Conservation (phyloP, 495 filamentous ascomycete species). For the Staphylotrichum tortipilum region DNA sequence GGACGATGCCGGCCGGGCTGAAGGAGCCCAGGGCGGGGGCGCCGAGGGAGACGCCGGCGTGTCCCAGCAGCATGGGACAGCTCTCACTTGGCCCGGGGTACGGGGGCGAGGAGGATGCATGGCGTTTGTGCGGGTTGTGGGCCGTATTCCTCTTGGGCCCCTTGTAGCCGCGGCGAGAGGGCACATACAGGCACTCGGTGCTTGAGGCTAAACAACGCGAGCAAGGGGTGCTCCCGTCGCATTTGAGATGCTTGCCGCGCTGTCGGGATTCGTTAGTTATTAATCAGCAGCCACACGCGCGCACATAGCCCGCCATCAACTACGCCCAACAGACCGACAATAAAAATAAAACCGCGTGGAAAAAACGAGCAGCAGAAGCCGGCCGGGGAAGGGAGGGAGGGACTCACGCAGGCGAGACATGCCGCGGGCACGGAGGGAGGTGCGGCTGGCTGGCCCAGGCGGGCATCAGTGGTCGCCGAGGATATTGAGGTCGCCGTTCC, state of each 20-base stretch:
- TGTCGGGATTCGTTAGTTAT: conserved; percentile 13
- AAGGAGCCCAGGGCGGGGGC: conserved; percentile 26
- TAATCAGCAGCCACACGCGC: conserved; percentile 3
- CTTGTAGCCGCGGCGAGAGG: conserved; percentile 45
- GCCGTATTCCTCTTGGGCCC: conserved; percentile 35
- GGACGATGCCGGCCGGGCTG: conserved; percentile 28
- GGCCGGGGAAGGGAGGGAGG: conserved; percentile 3
- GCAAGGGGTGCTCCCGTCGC: conserved; percentile 39
- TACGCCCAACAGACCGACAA: conserved; percentile 11
- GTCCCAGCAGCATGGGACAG: conserved; percentile 41
- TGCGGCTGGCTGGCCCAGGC: conserved; percentile 22
- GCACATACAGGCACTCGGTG: conserved; percentile 40
- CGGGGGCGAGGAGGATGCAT: conserved; percentile 40
- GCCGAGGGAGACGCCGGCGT: conserved; percentile 21
- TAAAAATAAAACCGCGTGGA: conserved; percentile 1
- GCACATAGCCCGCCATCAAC: conserved; percentile 6
- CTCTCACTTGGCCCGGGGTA: conserved; percentile 26
- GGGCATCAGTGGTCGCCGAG: conserved; percentile 28
- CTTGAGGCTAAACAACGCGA: conserved; percentile 34
- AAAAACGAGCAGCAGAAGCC: too few species aligned
- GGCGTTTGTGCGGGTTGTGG: conserved; percentile 43
- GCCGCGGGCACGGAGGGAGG: conserved; percentile 38
- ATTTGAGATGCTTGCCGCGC: conserved; percentile 45
- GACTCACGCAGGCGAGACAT: conserved; percentile 42
- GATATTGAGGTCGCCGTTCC: conserved; percentile 23